phyloP scores from a whole-genome alignment of 192 early-diverging fungal genomes.

The Entomortierella parvispora region DNA sequence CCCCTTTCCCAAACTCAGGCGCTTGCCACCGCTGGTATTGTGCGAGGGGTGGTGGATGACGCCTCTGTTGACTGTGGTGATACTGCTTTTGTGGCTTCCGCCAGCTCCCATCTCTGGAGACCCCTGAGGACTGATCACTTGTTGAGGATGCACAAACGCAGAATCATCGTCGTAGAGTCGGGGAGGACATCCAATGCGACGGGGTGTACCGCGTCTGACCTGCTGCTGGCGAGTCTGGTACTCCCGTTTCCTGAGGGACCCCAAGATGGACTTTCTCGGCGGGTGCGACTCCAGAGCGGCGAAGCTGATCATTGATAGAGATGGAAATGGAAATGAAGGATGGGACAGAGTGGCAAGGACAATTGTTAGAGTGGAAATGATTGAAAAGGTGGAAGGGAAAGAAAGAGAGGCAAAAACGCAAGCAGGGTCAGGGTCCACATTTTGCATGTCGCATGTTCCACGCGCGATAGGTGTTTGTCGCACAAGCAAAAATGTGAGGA shows the following conservation, averaged over 20 bases:
- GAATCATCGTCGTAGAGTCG: constrained; percentile 7
- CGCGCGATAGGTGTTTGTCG: no score
- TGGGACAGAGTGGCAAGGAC: neutral
- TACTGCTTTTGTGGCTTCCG: neutral
- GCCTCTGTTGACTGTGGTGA: no score
- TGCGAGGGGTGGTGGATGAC: no score
- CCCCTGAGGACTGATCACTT: neutral
- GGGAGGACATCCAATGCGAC: constrained; percentile 23
- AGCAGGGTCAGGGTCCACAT: no score
- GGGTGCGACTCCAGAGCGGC: neutral
- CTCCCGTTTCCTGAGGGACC: constrained; percentile 27
- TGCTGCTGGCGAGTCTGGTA: constrained; percentile 46
- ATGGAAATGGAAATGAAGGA: neutral
- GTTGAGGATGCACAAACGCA: neutral
- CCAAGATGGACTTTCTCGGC: constrained; percentile 9
- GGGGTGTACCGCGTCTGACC: constrained; percentile 16
- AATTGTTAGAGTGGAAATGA: no score
- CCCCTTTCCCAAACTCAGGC: neutral
- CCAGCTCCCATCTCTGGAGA: neutral
- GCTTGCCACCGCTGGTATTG: constrained; percentile 1
- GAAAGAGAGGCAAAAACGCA: neutral
- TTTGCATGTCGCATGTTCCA: neutral
- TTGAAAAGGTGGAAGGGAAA: no score
- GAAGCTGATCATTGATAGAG: constrained; percentile 11
- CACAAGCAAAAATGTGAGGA: neutral